A percentile compares a stretch with the other conserved stretches of the same genome.
Evolutionary conservation across 345 rosid genomes (phyloP).

Genomic region (Eucalyptus polyanthemos): DNA sequence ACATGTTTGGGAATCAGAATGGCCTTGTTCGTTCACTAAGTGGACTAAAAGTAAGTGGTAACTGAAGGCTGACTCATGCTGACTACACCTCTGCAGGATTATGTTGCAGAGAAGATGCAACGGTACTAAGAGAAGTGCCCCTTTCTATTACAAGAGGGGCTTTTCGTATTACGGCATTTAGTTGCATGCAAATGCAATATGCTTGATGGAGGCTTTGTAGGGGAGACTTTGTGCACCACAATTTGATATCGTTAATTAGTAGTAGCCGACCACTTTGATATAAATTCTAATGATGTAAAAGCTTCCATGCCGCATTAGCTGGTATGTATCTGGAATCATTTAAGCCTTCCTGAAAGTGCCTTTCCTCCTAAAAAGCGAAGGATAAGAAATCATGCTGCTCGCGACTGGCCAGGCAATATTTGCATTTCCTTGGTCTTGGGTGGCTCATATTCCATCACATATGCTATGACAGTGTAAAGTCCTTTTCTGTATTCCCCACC

Average conservation of each 20-base stretch:
- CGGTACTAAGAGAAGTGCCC: not conserved
- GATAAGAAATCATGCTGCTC: not conserved
- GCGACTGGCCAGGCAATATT: not conserved
- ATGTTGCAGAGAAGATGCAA: not conserved
- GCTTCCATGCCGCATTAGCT: not conserved
- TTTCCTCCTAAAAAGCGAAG: not conserved
- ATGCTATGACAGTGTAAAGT: not conserved
- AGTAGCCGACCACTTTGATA: not conserved
- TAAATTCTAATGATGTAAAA: not conserved
- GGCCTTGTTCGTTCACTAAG: conserved; percentile 16
- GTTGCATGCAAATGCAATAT: not conserved
- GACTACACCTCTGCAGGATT: not conserved
- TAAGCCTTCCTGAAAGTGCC: not conserved
- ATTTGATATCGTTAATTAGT: not conserved
- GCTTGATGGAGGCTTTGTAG: not conserved
- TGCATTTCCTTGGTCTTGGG: not conserved
- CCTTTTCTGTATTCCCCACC: not conserved
- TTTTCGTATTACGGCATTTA: not conserved
- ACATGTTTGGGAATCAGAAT: conserved; percentile 36
- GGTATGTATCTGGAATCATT: not conserved
- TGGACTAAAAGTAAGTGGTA: conserved; percentile 18
- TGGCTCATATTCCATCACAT: not conserved
- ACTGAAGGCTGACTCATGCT: conserved; percentile 2
- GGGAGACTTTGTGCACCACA: not conserved
- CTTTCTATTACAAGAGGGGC: not conserved